Evolutionary conservation across 257 asterid genomes (phyloP), one percentile per base, ranked within the genome.

Genomic region (Voacanga thouarsii): DNA sequence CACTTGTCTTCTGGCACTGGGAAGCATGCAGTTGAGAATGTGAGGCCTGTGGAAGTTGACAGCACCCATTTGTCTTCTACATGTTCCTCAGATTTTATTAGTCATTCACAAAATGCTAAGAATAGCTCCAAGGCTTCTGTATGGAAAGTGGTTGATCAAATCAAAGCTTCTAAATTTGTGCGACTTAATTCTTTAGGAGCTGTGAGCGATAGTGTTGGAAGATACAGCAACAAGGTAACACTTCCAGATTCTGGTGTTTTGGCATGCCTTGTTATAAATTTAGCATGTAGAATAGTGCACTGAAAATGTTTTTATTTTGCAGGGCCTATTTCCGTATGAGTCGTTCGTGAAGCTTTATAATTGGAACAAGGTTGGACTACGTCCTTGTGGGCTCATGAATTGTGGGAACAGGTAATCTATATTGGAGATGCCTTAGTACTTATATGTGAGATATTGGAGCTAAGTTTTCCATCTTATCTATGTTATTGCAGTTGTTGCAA

Each of bases 401-500:
- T 89, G 93, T 88, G 98, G 98, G 73, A 93, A 93, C 87, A 93
- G 98, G 98, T 93, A 88, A 45, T 63, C 59, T 78, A 71, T 65
- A 71, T 56, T 72, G 57, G 26, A 79, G n/a, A 41, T 75, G 64
- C 55, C 77, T 66, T 71, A 39, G 67, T 74, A 44, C 51, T 79
- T 65, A 63, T 56, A 8, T 3, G 43, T n/a, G 53, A 30, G 30
- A 47, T 56, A 41, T 7, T 53, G 9, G 7, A 41, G 33, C 78
- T 72, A 53, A 37, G 26, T 7, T 33, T 10, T 19, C 28, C 41
- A 60, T 30, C 5, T 14, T n/a, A 6, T 69, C 33, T 26, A n/a
- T 51, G 30, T 37, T 39, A n/a, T 66, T 57, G 59, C 51, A 15
- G 45, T 69, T 15, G 19, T 21, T 56, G 41, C 11, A 15, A 30